phyloP scores from a whole-genome alignment of 495 filamentous ascomycete species.

The Trichoderma reesei region DNA sequence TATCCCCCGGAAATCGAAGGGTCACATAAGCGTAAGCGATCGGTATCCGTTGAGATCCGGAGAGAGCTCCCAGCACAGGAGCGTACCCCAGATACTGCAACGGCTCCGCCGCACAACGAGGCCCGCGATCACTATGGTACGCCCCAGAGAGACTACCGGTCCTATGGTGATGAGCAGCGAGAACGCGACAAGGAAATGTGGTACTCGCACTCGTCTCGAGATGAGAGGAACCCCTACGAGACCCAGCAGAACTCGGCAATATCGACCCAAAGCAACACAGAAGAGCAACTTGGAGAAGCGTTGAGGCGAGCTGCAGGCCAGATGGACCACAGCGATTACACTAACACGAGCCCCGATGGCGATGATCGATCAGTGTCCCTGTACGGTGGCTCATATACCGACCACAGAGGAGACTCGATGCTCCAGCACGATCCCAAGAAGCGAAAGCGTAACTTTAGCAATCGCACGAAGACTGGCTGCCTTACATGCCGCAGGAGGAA shows the following conservation, averaged over 20 bases:
- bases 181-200: constrained; percentile 32
- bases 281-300: constrained; percentile 35
- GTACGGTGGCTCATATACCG: constrained; percentile 33
- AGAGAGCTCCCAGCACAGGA: constrained; percentile 27
- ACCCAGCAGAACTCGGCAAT: constrained; percentile 30
- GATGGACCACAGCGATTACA: constrained; percentile 33
- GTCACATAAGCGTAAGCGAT: constrained; percentile 46
- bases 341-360: constrained; percentile 38
- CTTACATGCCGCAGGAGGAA: constrained; percentile 90
- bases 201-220: constrained; percentile 32
- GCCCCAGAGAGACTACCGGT: constrained; percentile 30
- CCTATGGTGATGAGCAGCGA: constrained; percentile 29
- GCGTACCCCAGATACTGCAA: constrained; percentile 22
- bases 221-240: constrained; percentile 36
- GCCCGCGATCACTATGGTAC: constrained; percentile 32
- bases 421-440: constrained; percentile 65
- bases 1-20: constrained; percentile 21
- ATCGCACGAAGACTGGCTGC: constrained; percentile 94
- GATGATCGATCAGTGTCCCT: constrained; percentile 35
- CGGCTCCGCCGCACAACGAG: constrained; percentile 26
- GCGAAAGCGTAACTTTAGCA: constrained; percentile 85
- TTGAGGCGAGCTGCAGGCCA: constrained; percentile 30
- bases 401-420: constrained; percentile 38
- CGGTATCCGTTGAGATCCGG: constrained; percentile 32
- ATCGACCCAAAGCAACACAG: constrained; percentile 30